Evolutionary conservation across 805 yeast genomes (phyloP).

Genomic region (Zygotorulaspora danielsina): DNA sequence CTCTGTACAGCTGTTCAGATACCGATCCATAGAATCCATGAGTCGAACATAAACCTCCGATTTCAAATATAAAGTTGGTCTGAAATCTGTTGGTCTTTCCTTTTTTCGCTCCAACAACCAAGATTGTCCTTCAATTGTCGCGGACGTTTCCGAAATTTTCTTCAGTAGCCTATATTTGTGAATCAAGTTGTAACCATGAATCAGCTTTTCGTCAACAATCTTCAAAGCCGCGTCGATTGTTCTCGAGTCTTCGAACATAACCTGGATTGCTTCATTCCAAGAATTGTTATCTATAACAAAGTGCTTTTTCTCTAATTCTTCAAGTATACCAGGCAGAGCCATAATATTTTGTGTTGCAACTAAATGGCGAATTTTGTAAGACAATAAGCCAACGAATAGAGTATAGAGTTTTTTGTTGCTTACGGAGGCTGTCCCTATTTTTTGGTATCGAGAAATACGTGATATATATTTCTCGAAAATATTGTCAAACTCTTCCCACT

Average conservation of each 20-base stretch:
- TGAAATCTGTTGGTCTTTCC: slow-evolving; percentile 16
- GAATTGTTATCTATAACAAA: slow-evolving; percentile 33
- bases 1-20: slow-evolving; percentile 21
- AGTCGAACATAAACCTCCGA: slow-evolving; percentile 17
- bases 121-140: slow-evolving; percentile 15
- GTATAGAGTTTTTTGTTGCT: slow-evolving; percentile 20
- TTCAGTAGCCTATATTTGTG: slow-evolving; percentile 27
- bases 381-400: slow-evolving; percentile 23
- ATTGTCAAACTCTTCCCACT: slow-evolving; percentile 32
- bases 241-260: slow-evolving; percentile 24
- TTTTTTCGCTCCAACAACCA: slow-evolving; percentile 25
- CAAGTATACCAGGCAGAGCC: slow-evolving; percentile 21
- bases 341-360: slow-evolving; percentile 14
- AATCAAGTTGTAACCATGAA: slow-evolving; percentile 37
- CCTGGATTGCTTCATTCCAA: slow-evolving; percentile 33
- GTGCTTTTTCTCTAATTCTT: slow-evolving; percentile 22
- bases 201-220: slow-evolving; percentile 32
- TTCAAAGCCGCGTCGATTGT: slow-evolving; percentile 33
- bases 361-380: slow-evolving; percentile 24
- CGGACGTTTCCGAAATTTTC: slow-evolving; percentile 14
- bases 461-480: slow-evolving; percentile 21
- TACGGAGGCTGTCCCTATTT: slow-evolving; percentile 23
- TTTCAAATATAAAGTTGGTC: slow-evolving; percentile 31
- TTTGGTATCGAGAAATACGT: slow-evolving; percentile 19
- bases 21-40: slow-evolving; percentile 23